phyloP scores from a whole-genome alignment of 2,329 filamentous ascomycete species.

The Fusarium bulbicola region DNA sequence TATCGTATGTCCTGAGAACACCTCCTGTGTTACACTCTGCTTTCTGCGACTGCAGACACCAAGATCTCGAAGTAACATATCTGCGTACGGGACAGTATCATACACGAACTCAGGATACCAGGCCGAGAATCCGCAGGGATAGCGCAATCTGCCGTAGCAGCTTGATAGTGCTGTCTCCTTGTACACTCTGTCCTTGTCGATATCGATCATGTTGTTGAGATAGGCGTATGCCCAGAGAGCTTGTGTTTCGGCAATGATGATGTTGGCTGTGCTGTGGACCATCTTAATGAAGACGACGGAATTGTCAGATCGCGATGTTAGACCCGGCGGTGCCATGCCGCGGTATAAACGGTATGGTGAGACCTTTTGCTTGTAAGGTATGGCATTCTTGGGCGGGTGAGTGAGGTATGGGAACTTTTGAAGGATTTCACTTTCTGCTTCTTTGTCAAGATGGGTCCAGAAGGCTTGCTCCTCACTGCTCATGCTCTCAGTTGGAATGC shows the following conservation, averaged over 20 bases:
- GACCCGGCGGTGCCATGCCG: neutral
- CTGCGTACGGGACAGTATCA: neutral
- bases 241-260: neutral
- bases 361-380: neutral
- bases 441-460: neutral
- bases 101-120: neutral
- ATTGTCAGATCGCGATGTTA: neutral
- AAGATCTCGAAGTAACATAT: neutral
- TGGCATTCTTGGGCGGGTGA: neutral
- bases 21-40: neutral
- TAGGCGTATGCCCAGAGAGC: neutral
- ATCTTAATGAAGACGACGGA: neutral
- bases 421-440: neutral
- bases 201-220: neutral
- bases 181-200: accelerated
- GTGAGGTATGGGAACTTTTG: neutral
- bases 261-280: neutral
- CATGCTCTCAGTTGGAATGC: neutral
- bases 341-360: neutral
- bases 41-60: neutral
- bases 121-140: neutral
- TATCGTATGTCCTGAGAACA: neutral
- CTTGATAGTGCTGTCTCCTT: neutral
- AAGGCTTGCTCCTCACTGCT: neutral
- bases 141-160: neutral